Conservation (phyloP, 805 yeast genomes). For the Candida railenensis region DNA sequence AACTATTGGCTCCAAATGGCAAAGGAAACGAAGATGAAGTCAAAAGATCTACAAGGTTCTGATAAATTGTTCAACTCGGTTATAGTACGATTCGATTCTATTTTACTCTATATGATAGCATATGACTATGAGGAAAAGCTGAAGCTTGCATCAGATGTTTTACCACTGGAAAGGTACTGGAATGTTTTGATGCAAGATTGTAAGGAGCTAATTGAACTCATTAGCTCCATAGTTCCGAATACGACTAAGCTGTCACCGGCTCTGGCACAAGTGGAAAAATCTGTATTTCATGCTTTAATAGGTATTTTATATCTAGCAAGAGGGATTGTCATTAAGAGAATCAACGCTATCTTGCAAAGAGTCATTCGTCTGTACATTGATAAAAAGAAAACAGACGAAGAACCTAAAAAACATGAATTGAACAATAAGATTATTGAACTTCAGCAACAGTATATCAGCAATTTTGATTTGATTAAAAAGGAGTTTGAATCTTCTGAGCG, state of each 20-base stretch:
- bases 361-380: conserved; percentile 21
- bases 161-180: conserved; percentile 34
- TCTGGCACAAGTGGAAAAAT: background rate
- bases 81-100: conserved; percentile 25
- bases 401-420: conserved; percentile 10
- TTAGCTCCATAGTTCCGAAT: background rate
- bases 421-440: conserved; percentile 23
- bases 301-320: conserved; percentile 29
- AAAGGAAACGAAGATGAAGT: conserved; percentile 12
- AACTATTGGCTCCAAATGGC: conserved; percentile 22
- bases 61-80: conserved; percentile 19
- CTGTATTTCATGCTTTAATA: conserved; percentile 17
- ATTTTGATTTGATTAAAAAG: conserved; percentile 20
- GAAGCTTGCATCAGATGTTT: conserved; percentile 20
- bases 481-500: conserved; percentile 25
- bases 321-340: conserved; percentile 29
- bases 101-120: conserved; percentile 24
- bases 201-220: conserved; percentile 11
- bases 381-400: conserved; percentile 10
- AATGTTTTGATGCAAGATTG: conserved; percentile 22
- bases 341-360: conserved; percentile 23
- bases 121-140: conserved; percentile 32
- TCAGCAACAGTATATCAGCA: conserved; percentile 25
- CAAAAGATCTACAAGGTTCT: conserved; percentile 11
- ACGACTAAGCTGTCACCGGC: background rate